Evolutionary conservation across 176 grass and related monocot genomes (phyloP).

Genomic region (Aegilops bicornis): DNA sequence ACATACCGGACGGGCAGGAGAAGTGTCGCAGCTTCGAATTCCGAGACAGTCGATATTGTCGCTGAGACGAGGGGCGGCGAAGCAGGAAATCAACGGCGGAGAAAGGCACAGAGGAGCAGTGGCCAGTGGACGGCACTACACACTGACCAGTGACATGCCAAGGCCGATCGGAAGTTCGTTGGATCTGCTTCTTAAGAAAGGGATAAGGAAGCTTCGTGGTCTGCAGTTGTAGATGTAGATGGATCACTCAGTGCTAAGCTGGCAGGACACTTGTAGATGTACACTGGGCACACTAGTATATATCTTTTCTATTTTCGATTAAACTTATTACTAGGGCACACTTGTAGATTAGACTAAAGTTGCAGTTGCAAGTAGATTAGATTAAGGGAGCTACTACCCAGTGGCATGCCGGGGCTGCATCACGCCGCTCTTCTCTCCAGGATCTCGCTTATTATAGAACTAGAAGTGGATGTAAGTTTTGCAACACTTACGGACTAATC

Average conservation of each 20-base stretch:
- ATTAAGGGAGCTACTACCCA: not conserved
- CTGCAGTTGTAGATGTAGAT: not conserved
- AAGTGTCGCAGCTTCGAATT: not conserved
- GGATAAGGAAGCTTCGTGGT: not conserved
- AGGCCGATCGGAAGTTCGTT: not conserved
- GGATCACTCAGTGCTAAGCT: not conserved
- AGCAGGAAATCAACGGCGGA: too few species aligned
- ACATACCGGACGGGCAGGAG: not conserved
- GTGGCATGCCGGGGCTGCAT: not conserved
- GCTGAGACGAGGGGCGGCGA: not conserved
- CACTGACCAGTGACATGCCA: not conserved
- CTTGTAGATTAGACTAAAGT: not conserved
- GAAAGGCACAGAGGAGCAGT: not conserved
- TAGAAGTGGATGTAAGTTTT: too few species aligned
- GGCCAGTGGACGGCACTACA: not conserved
- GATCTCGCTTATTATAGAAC: too few species aligned
- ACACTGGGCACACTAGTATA: not conserved
- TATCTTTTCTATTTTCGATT: accelerated
- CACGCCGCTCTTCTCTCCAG: not conserved
- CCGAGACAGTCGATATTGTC: too few species aligned
- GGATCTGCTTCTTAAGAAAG: not conserved
- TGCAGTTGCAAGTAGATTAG: not conserved
- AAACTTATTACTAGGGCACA: not conserved
- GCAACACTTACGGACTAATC: too few species aligned
- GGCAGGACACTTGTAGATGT: not conserved